Conservation (phyloP, 129 eudicot species). For the Kitagawia praeruptora region DNA sequence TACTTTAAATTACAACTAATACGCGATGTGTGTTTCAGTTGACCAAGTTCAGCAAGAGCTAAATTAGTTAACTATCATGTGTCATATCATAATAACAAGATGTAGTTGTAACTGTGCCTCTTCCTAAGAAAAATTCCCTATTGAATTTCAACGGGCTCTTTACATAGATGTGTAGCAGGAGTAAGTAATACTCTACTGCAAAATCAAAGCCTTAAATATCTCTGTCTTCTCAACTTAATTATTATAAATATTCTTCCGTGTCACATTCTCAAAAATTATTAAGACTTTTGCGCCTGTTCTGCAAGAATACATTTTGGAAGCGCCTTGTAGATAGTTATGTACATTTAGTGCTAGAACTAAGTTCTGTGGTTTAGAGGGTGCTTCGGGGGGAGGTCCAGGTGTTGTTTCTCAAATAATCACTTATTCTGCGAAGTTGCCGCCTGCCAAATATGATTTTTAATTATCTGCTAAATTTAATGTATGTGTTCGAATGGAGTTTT, state of each 20-base stretch:
- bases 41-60: not conserved
- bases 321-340: not conserved
- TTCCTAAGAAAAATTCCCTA: not conserved
- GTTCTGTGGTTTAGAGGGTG: too few relatives aligned
- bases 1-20: too few relatives aligned
- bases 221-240: not conserved
- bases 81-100: not conserved
- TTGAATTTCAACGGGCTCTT: not conserved
- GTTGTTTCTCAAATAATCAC: not conserved
- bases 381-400: too few relatives aligned
- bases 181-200: not conserved
- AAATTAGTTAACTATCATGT: not conserved
- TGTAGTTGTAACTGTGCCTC: not conserved
- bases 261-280: not conserved
- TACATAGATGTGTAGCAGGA: not conserved
- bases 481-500: not conserved
- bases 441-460: not conserved
- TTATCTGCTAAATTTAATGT: not conserved
- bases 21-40: not conserved
- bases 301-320: not conserved
- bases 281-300: not conserved
- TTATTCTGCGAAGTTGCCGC: not conserved
- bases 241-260: not conserved
- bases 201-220: not conserved
- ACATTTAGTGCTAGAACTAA: not conserved